Evolutionary conservation across 768 basidiomycete species (phyloP).

Genomic region (Suillus placidus): DNA sequence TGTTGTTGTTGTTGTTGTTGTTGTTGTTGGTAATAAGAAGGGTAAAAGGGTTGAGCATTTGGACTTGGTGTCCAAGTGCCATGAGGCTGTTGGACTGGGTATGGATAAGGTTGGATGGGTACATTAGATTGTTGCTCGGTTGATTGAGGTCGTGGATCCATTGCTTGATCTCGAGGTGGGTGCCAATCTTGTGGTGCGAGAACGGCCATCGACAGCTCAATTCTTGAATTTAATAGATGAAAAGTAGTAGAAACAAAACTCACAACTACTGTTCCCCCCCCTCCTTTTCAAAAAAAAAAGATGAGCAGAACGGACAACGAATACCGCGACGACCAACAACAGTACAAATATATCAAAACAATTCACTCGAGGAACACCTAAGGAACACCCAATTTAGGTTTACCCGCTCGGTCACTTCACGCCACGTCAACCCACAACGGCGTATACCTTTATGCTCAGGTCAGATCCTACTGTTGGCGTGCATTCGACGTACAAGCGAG

Average conservation of each 20-base stretch:
- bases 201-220: slow-evolving; percentile 62
- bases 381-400: no score
- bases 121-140: slow-evolving; percentile 48
- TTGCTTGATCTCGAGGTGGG: slow-evolving; percentile 58
- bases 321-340: slow-evolving; percentile 8
- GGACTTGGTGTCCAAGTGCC: slow-evolving; percentile 71
- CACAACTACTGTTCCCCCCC: not conserved
- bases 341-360: slow-evolving; percentile 1
- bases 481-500: no score
- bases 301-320: not conserved
- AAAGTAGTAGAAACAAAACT: no score
- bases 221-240: no score
- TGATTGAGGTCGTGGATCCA: slow-evolving; percentile 55
- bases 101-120: slow-evolving; percentile 53
- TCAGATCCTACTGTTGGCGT: no score
- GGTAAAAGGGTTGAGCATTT: slow-evolving; percentile 72
- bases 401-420: no score
- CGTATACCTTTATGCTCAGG: no score
- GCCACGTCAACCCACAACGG: no score
- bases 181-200: slow-evolving; percentile 80
- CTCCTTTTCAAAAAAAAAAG: not conserved
- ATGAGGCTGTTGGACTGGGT: slow-evolving; percentile 72
- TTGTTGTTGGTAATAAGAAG: slow-evolving; percentile 70
- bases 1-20: slow-evolving; percentile 52
- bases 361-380: not conserved